Conservation (phyloP, 2,329 filamentous ascomycete genomes). For the Sphaceloma murrayae region DNA sequence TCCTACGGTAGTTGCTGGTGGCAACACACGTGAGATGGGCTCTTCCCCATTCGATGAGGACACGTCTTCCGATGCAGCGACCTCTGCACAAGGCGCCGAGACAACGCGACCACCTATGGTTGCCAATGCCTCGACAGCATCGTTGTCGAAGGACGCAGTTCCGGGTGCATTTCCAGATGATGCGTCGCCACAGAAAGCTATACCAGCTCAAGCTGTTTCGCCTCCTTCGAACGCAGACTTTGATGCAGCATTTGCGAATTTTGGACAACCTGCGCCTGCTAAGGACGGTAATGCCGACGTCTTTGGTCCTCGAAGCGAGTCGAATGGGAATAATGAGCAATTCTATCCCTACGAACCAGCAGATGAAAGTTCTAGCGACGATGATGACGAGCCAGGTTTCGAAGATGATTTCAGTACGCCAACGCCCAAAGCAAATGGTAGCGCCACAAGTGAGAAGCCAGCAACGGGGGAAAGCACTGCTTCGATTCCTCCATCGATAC, state of each 20-base stretch:
- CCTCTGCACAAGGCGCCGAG: constrained; percentile 14
- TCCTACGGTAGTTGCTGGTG: constrained; percentile 44
- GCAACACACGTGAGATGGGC: constrained; percentile 22
- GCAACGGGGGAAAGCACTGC: constrained; percentile 48
- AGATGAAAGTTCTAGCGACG: constrained; percentile 76
- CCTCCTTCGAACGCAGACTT: constrained; percentile 61
- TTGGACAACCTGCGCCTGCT: constrained; percentile 36
- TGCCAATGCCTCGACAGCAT: constrained; percentile 26
- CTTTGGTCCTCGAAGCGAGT: constrained; percentile 20
- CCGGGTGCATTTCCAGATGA: constrained; percentile 42
- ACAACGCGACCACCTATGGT: constrained; percentile 25
- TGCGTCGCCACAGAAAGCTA: constrained; percentile 33
- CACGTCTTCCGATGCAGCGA: constrained; percentile 32
- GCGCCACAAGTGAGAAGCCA: constrained; percentile 1
- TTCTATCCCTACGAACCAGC: constrained; percentile 32
- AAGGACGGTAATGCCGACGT: constrained; percentile 19
- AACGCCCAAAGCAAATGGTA: constrained; percentile 30
- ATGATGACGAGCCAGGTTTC: constrained; percentile 61
- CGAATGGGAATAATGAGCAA: constrained; percentile 21
- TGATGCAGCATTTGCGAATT: constrained; percentile 74
- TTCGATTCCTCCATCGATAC: constrained; percentile 33
- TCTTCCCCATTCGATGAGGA: constrained; percentile 32
- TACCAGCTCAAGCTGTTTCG: constrained; percentile 7
- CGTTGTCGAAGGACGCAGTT: constrained; percentile 26
- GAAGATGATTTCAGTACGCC: constrained; percentile 82